Evolutionary conservation across 495 filamentous ascomycete species (phyloP), one percentile per base, ranked within the genome.

Genomic region (Penicillium arizonense): DNA sequence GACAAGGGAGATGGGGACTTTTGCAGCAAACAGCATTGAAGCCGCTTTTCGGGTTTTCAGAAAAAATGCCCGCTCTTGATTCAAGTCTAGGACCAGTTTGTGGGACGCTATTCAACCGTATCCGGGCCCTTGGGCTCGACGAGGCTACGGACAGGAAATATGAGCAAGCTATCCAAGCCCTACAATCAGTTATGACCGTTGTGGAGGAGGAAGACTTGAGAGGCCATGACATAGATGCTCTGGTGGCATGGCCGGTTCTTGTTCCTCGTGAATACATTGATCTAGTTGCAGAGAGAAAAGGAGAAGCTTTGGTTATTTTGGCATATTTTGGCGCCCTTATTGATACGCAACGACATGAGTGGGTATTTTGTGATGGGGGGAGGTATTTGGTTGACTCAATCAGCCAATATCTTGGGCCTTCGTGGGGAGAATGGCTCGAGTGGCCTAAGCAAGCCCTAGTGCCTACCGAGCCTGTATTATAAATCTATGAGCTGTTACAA

Each of bases 291-390:
- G 26, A 35, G 13, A 50, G 42, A 5, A 39, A 47, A 12, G 44
- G 40, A 3, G 57, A 57, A 32, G 53, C 53, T 2, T 43, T 63
- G 21, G 53, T 57, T 16, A 60, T 63, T 13, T 36, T 63, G 12
- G 56, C 60, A 32, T 43, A 63, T 40, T 63, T 51, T 41, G 60
- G 44, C 13, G 50, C 43, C 4, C 37, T 63, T 10, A 8, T 63
- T 21, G 49, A 63, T 41, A 32, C 26, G 1, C 44, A 37, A 4
- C 53, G 50, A 4, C 20, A 55, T 11, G 1, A 24, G 14, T 63
- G 60, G 60, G 20, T 60, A 18, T 53, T 54, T 46, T 20, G 42
- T 21, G 60, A 63, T 47, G 60, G 56, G 16, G 60, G 60, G 0
- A 6, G 37, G 3, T 60, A 44, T 34, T 9, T 60, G 21, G 45